Percentiles rank a stretch among this genome's conserved stretches.
These are phyloP conservation scores for Agaricales sp. DNA, from an alignment of 1,284 basidiomycete species.

Conservation along the genomic window DNA sequence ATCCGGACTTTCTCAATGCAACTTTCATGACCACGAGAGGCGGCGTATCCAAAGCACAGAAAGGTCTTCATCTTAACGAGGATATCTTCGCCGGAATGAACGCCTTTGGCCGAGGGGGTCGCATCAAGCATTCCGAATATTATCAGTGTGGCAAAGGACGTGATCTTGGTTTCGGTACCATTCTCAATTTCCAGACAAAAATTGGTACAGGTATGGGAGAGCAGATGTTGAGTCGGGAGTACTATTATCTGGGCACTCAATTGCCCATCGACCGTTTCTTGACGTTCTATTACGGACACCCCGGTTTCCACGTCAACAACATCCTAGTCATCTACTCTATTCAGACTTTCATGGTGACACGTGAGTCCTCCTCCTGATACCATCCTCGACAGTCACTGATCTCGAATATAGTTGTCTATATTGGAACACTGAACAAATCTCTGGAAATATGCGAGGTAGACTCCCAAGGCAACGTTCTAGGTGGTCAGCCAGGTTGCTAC, in stretches of 20 bases:
- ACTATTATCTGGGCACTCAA: constrained; percentile 98
- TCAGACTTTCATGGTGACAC: constrained; percentile 87
- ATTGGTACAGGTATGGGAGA: constrained; percentile 99
- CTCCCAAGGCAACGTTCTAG: constrained; percentile 65
- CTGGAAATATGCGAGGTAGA: constrained; percentile 82
- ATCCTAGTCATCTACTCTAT: constrained; percentile 97
- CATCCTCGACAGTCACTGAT: neutral
- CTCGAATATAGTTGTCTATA: constrained; percentile 60
- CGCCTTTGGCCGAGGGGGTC: constrained; percentile 94
- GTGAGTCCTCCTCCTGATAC: constrained; percentile 34
- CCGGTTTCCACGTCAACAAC: constrained; percentile 99
- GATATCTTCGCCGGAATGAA: constrained; percentile 99
- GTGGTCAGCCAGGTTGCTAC: constrained; percentile 84
- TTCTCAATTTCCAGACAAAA: constrained; percentile 99
- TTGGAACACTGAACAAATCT: constrained; percentile 91
- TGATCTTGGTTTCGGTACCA: constrained; percentile 99
- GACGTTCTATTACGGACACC: constrained; percentile 99
- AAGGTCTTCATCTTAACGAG: constrained; percentile 97
- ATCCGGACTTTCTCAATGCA: constrained; percentile 98
- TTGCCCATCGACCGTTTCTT: constrained; percentile 97
- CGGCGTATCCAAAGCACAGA: constrained; percentile 98
- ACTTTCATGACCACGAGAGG: constrained; percentile 98
- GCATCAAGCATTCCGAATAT: constrained; percentile 99
- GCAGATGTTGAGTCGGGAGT: constrained; percentile 99
- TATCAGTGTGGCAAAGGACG: constrained; percentile 99